phyloP scores from a whole-genome alignment of 1,284 basidiomycete species.

The Ceratobasidium sp. region DNA sequence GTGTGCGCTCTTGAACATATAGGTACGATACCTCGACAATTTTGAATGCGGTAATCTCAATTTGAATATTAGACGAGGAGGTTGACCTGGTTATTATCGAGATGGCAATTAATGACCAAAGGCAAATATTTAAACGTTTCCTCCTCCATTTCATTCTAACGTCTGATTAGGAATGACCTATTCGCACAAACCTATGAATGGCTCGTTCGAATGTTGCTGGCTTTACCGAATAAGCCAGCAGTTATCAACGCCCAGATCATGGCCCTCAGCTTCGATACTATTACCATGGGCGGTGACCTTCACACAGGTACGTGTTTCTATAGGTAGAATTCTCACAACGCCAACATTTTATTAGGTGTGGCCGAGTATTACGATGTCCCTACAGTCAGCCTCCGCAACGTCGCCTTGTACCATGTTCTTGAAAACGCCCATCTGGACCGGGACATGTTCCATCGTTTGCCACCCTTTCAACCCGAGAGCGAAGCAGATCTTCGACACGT shows the following conservation, averaged over 20 bases:
- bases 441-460: slow-evolving; percentile 46
- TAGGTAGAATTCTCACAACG: not conserved
- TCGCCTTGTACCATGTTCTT: slow-evolving; percentile 47
- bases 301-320: slow-evolving; percentile 46
- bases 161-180: slow-evolving; percentile 42
- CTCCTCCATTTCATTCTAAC: not conserved
- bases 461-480: slow-evolving; percentile 34
- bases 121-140: slow-evolving; percentile 23
- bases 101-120: slow-evolving; percentile 50
- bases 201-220: slow-evolving; percentile 48
- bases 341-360: slow-evolving; percentile 39
- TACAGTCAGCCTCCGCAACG: slow-evolving; percentile 49
- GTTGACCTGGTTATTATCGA: slow-evolving; percentile 50
- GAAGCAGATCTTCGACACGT: slow-evolving; percentile 48
- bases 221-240: slow-evolving; percentile 48
- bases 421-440: slow-evolving; percentile 42
- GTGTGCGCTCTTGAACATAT: slow-evolving; percentile 50
- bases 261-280: slow-evolving; percentile 46
- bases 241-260: slow-evolving; percentile 49
- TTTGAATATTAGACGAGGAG: slow-evolving; percentile 39
- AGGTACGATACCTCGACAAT: not conserved
- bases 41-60: not conserved
- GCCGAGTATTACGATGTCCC: slow-evolving; percentile 50
- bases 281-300: slow-evolving; percentile 50
- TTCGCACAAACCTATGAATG: slow-evolving; percentile 48